Evolutionary conservation across 2,329 filamentous ascomycete genomes (phyloP), one percentile per base, ranked within the genome.

Genomic region (Cladophialophora yegresii): DNA sequence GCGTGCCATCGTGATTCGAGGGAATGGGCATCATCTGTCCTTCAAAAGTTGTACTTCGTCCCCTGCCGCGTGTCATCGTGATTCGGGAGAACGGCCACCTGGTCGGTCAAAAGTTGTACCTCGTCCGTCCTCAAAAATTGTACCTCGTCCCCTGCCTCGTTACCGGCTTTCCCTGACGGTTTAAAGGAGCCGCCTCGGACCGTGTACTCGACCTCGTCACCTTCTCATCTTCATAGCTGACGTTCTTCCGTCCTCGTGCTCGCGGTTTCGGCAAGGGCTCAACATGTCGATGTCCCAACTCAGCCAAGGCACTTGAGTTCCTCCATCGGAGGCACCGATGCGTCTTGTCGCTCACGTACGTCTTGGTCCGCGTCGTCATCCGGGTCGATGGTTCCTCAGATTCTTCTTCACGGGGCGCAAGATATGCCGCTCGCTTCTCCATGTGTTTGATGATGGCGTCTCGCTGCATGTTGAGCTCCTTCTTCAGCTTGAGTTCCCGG

Each of bases 401-500:
- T 61, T 83, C 78, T 61, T 83, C 78, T 23, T 81, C 78, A 23
- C 62, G 65, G 12, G 68, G 64, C 8, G 80, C 78, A 61, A 96
- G 82, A 72, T 96, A 96, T 69, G 84, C 81, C 67, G 86, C 86
- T 67, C 96, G 88, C 72, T 88, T 89, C 71, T 88, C 82, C 93
- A 97, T 97, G 72, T 92, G 87, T 67, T 84, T 83, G 26, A 84
- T 80, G 67, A 97, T 96, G 72, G 87, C 86, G 47, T 93, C 88
- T 57, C 87, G 88, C 79, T 89, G 96, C 22, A 83, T 79, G 57
- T 89, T 80, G 3, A 99, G 83, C 75, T 98, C 93, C 77, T 97
- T 98, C 66, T 89, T 87, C 56, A 99, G 82, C 74, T 92, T 93
- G 67, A 89, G 80, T 78, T 99, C 95, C 68, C 96, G 92, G 69